A percentile compares a stretch with the other conserved stretches of the same genome.
These are phyloP conservation scores for Saccharomyces hybrid DNA, from an alignment of 1,139 yeast species.

Conservation along the genomic window DNA sequence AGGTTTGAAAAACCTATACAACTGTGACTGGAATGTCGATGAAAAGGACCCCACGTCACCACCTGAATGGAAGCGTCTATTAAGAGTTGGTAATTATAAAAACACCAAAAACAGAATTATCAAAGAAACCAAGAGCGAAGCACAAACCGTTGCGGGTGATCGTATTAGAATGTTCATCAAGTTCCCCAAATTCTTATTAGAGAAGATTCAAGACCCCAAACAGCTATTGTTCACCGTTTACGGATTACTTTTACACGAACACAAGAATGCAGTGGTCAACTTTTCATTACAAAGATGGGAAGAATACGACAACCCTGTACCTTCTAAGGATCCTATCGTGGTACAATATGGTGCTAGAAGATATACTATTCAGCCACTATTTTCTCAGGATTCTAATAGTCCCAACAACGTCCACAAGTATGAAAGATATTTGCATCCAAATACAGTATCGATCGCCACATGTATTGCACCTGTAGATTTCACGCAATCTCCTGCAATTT, in stretches of 20 bases:
- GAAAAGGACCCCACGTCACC: constrained; percentile 76
- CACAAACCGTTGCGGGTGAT: constrained; percentile 61
- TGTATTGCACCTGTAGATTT: constrained; percentile 82
- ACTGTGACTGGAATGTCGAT: constrained; percentile 81
- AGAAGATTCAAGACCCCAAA: constrained; percentile 35
- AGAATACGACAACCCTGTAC: constrained; percentile 75
- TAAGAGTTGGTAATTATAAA: constrained; percentile 69
- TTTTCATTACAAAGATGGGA: constrained; percentile 83
- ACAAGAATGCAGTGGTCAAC: constrained; percentile 74
- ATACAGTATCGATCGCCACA: constrained; percentile 70
- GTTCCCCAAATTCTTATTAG: constrained; percentile 49
- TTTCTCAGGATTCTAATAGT: constrained; percentile 69
- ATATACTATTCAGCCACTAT: constrained; percentile 70
- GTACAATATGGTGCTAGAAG: constrained; percentile 94
- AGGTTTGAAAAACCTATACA: constrained; percentile 75
- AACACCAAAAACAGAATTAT: constrained; percentile 64
- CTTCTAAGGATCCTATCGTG: constrained; percentile 67
- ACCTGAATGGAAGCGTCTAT: constrained; percentile 63
- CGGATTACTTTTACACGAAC: constrained; percentile 77
- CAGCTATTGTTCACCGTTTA: constrained; percentile 53
- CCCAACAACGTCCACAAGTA: constrained; percentile 82
- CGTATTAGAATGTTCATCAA: constrained; percentile 51
- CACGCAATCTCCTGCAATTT: constrained; percentile 73
- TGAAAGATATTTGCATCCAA: constrained; percentile 77
- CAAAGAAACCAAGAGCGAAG: constrained; percentile 51